phyloP scores from a whole-genome alignment of 2,329 filamentous ascomycete species.

The Proliferodiscus dingleyae region DNA sequence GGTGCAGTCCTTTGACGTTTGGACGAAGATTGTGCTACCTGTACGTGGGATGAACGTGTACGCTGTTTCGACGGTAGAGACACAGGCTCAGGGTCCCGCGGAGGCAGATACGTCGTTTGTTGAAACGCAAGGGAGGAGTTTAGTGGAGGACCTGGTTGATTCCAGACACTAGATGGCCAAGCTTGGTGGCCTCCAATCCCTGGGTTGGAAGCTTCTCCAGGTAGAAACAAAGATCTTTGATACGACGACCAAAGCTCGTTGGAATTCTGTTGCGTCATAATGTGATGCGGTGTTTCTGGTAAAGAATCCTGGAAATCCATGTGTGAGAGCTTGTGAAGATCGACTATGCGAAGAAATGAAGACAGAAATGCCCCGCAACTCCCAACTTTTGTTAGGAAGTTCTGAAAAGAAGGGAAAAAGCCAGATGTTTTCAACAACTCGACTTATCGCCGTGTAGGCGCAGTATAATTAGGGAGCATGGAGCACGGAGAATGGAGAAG shows the following conservation, averaged over 20 bases:
- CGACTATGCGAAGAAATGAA: too few species aligned
- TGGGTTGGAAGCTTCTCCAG: not conserved
- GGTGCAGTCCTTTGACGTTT: constrained; percentile 10
- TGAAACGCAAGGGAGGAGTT: not conserved
- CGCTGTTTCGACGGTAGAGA: not conserved
- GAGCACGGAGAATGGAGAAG: too few species aligned
- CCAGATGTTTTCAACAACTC: too few species aligned
- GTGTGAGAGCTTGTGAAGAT: not conserved
- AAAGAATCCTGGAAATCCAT: not conserved
- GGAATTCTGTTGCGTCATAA: not conserved
- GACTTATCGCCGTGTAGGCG: too few species aligned
- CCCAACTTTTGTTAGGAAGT: too few species aligned
- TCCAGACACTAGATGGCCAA: not conserved
- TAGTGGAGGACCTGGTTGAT: not conserved
- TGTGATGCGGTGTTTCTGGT: not conserved
- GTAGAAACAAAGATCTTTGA: not conserved
- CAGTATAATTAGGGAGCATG: too few species aligned
- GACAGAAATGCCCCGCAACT: too few species aligned
- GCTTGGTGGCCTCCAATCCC: not conserved
- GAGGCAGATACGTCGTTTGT: not conserved
- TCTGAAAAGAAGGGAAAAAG: too few species aligned
- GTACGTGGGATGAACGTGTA: not conserved
- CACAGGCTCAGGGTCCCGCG: not conserved
- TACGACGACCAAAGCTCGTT: not conserved
- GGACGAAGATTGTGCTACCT: not conserved